Base-by-base conservation (phyloP, 2,329 filamentous ascomycete genomes). In the Arthrobotrys sphaeroides region DNA sequence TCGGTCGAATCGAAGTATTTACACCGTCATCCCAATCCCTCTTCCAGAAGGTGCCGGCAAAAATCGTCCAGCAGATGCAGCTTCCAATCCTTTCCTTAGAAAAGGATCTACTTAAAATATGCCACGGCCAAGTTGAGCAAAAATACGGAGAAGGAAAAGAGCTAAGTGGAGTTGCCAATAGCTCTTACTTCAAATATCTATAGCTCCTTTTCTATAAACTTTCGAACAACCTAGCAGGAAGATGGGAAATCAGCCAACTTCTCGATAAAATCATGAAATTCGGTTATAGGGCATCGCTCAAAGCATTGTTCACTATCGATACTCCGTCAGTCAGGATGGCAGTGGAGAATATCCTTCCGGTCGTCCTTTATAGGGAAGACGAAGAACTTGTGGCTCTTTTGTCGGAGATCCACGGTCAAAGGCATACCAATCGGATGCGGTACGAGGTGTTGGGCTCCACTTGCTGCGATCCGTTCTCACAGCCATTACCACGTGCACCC, bases 101-200 rank as follows among this genome's bases (percentile, higher is more conserved):
- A 10, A 26, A 60, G 7, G 10, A 1, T 2, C 51, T 59, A 1
- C 31, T 59, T 4, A 10, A 49, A 20, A 22, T 68, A 13, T 68
- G 42, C 40, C 13, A 49, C 9, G 7, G 12, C 2, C 18, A 60
- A 10, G 16, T 68, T 6, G 13, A 47, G 13, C 16, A 16, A 31
- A 31, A 12, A 10, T 47, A 40, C 20, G 47, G 47, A 3, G 18
- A 1, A 5, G 16, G 42, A 1, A 60, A 42, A 31, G 51, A 68
- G 7, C 18, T 68, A 6, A 53, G 51, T n/a, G 16, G 64, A 42
- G 64, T 68, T 13, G 31, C 40, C 5, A 43, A 28, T 18, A 59
- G 40, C 20, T n/a, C 7, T 16, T 68, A 68, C 31, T 68, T 59
- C 24, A 60, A 68, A 20, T 49, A 40, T 38, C 13, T 68, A 12